Percentiles rank a stretch among this genome's conserved stretches.
These are phyloP conservation scores for Hyphopichia wangnamkhiaoensis DNA, from an alignment of 1,139 yeast species.

Conservation along the genomic window DNA sequence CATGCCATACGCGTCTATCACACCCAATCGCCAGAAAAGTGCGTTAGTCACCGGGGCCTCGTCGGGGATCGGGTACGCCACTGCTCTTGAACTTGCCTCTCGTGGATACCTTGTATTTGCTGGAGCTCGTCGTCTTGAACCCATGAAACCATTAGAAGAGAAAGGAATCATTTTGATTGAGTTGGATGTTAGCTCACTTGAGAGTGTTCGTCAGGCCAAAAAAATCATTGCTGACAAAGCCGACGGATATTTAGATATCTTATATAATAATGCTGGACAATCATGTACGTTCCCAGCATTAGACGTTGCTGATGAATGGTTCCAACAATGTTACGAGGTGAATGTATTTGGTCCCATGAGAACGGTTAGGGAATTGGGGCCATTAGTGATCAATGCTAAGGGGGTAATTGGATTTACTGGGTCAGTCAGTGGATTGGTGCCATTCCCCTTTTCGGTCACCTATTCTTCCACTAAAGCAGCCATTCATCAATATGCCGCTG, in stretches of 20 bases:
- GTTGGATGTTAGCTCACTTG: slow-evolving; percentile 48
- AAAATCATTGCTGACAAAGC: slow-evolving; percentile 26
- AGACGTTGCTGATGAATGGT: slow-evolving; percentile 61
- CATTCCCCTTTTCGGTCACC: slow-evolving; percentile 71
- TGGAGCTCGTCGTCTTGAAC: slow-evolving; percentile 68
- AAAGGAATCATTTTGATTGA: slow-evolving; percentile 33
- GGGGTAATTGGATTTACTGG: slow-evolving; percentile 80
- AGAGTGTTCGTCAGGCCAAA: slow-evolving; percentile 50
- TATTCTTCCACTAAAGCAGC: slow-evolving; percentile 81
- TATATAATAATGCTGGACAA: slow-evolving; percentile 65
- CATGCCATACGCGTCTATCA: not conserved
- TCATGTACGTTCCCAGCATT: slow-evolving; percentile 71
- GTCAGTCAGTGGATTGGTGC: slow-evolving; percentile 63
- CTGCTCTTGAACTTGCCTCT: slow-evolving; percentile 63
- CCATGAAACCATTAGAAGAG: slow-evolving; percentile 55
- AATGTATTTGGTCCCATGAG: slow-evolving; percentile 73
- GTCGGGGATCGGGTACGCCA: slow-evolving; percentile 50
- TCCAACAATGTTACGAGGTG: slow-evolving; percentile 60
- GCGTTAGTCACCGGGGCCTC: slow-evolving; percentile 35
- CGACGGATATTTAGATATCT: slow-evolving; percentile 52
- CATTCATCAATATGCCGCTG: slow-evolving; percentile 66
- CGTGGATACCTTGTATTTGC: slow-evolving; percentile 48
- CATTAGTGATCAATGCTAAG: slow-evolving; percentile 61
- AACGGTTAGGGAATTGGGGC: slow-evolving; percentile 58
- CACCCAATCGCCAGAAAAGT: slow-evolving; percentile 13